Conservation (phyloP, 23 red algal species). For the Agarophyton chilense region DNA sequence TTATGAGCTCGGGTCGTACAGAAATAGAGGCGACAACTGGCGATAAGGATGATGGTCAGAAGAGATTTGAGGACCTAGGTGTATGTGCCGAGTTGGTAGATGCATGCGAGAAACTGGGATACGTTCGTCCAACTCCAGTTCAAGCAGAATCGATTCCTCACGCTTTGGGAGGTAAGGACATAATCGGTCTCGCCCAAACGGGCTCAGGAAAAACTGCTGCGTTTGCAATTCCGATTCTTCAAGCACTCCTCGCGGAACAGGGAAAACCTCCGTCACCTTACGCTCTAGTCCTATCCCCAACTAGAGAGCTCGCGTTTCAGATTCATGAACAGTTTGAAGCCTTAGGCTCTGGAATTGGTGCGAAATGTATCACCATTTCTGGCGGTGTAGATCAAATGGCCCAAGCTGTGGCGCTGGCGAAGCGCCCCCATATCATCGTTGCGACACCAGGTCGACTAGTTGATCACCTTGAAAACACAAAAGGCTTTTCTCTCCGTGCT, state of each 20-base stretch:
- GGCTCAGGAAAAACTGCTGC: conserved; percentile 98
- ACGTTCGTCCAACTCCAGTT: conserved; percentile 80
- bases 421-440: conserved; percentile 96
- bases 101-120: conserved; percentile 69
- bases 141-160: conserved; percentile 89
- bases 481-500: conserved; percentile 84
- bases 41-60: background rate
- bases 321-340: conserved; percentile 92
- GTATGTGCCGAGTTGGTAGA: conserved; percentile 77
- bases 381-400: conserved; percentile 95
- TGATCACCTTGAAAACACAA: conserved; percentile 96
- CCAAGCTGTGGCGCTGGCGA: conserved; percentile 96
- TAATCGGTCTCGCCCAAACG: conserved; percentile 97
- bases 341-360: conserved; percentile 81
- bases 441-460: conserved; percentile 96
- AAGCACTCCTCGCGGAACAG: conserved; percentile 75
- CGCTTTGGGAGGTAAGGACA: conserved; percentile 76
- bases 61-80: conserved; percentile 72
- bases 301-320: conserved; percentile 96
- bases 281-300: conserved; percentile 95
- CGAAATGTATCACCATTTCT: conserved; percentile 63
- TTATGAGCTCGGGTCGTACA: background rate
- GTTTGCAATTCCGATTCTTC: conserved; percentile 96
- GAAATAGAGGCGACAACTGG: background rate
- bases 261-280: conserved; percentile 70